A percentile compares a stretch with the other conserved stretches of the same genome.
phyloP scores from a whole-genome alignment of 148 eudicot genomes.

The Heliosperma pusillum region DNA sequence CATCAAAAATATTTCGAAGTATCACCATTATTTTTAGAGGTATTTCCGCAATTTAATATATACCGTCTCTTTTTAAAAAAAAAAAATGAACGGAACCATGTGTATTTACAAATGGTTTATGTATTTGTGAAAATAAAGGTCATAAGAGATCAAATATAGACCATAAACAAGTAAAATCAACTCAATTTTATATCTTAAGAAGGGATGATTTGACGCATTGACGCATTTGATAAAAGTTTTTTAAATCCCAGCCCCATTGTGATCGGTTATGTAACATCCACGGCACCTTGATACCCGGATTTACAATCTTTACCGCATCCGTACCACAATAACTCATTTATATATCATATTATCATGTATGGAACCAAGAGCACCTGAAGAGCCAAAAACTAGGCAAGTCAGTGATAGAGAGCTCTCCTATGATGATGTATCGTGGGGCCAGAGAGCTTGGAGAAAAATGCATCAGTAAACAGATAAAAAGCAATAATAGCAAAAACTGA shows the following conservation, averaged over 20 bases:
- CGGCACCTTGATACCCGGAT: neutral
- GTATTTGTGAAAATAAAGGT: neutral
- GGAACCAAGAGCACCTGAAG: neutral
- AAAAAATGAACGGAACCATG: neutral
- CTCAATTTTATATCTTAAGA: neutral
- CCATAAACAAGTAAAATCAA: neutral
- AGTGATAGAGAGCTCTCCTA: neutral
- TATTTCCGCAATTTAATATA: neutral
- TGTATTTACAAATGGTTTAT: neutral
- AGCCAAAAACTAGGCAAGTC: neutral
- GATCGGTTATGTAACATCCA: neutral
- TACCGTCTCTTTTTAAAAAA: neutral
- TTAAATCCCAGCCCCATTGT: neutral
- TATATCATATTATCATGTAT: neutral
- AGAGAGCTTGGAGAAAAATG: neutral
- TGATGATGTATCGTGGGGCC: slow-evolving; percentile 4
- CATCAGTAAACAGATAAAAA: slow-evolving; percentile 6
- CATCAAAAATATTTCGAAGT: neutral
- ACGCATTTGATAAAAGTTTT: neutral
- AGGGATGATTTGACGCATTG: neutral
- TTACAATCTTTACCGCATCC: neutral
- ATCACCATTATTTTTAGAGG: neutral
- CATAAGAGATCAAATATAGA: neutral
- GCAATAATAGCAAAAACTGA: slow-evolving; percentile 25
- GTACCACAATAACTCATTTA: neutral